Base-by-base conservation (phyloP, 352 stramenopile genomes). In the Phytophthora boehmeriae region DNA sequence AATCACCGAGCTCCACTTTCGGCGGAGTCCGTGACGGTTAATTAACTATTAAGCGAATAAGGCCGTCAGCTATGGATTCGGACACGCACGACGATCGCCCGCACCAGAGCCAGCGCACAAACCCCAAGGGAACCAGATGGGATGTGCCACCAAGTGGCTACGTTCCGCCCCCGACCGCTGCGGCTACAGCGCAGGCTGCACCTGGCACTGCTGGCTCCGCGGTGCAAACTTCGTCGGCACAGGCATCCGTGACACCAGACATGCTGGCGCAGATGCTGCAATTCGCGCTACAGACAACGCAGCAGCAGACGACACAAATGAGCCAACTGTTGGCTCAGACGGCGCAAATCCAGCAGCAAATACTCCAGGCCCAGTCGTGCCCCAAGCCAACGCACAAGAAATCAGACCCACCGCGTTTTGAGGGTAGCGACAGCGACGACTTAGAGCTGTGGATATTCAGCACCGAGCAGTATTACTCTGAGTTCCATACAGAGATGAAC, bases 361-460 rank as follows among this genome's bases (percentile, higher is more conserved):
- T 63, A 10, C 17, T 64, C 11, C 38, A 64, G 16, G 11, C 47
- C n/a, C 34, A 41, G 34, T 11, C 34, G 4, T 23, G 28, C 1
- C 34, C 39, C 25, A 36, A 32, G 39, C n/a, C 13, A 2, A 30
- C 46, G 4, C 46, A 34, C 5, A 46, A 46, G 17, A 20, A 25
- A 41, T 19, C 9, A 2, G 44, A 68, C 13, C 59, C 44, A n/a
- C 52, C 59, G 6, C 13, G 2, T n/a, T 63, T 57, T 13, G 16
- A 62, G 6, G 59, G 52, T 17, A 63, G 41, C 0, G 44, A 47
- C 44, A 52, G 20, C 30, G 45, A 68, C 5, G 59, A 63, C 38
- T 17, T 67, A 9, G 51, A 67, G 28, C 36, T 57, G 0, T 67
- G 8, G 8, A 57, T 46, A 28, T 62, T 67, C 28, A 56, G 34